phyloP scores from a whole-genome alignment of 202 grass and related monocot species.

The Panicum hallii region DNA sequence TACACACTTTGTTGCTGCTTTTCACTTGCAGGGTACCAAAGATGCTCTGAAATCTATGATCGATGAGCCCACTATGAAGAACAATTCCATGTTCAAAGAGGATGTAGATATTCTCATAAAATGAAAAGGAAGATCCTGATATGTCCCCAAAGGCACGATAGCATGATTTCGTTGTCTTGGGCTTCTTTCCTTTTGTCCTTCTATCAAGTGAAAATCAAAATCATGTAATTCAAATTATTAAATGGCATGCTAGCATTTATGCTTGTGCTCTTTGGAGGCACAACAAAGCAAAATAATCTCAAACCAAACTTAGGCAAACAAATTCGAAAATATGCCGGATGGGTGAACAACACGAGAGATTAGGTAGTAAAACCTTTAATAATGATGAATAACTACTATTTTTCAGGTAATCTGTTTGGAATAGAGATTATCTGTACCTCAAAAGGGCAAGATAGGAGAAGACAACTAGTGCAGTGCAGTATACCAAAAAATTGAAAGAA shows the following conservation, averaged over 20 bases:
- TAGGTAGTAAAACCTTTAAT: not conserved
- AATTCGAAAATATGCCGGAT: not conserved
- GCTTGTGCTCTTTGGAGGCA: not conserved
- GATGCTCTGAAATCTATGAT: not conserved
- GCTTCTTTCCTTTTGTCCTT: not conserved
- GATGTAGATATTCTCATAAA: not conserved
- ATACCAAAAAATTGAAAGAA: not conserved
- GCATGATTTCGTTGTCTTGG: not conserved
- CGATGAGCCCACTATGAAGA: not conserved
- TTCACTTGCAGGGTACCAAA: not conserved
- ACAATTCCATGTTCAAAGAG: not conserved
- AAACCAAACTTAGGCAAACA: not conserved
- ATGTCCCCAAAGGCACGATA: not conserved
- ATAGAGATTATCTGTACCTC: not conserved
- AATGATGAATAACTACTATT: not conserved
- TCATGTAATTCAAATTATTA: not conserved
- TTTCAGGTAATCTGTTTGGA: not conserved
- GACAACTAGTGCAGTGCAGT: not conserved
- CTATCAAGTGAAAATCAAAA: not conserved
- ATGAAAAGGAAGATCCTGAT: not conserved
- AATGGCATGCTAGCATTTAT: not conserved
- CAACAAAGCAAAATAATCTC: not conserved
- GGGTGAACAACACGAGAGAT: not conserved
- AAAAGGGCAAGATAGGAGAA: not conserved
- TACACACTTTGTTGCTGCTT: not conserved